Conservation (phyloP, 768 basidiomycete species). For the Kondoa subrosea region DNA sequence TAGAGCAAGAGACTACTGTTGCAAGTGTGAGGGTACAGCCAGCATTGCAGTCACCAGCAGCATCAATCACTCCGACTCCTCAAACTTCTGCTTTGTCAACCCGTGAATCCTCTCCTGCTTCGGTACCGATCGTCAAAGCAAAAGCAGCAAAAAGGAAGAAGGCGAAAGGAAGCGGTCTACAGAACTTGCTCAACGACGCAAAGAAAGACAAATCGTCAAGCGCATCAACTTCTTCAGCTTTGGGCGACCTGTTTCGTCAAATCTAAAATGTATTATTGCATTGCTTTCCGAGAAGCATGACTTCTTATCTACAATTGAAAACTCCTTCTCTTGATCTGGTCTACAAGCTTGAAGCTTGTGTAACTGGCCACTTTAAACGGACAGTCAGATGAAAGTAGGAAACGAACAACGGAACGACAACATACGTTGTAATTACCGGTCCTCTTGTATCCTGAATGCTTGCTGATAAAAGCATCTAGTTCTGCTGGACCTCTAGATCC, state of each 20-base stretch:
- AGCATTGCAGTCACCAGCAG: neutral
- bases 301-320: neutral
- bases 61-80: too few species aligned
- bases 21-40: too few species aligned
- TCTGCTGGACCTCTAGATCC: conserved; percentile 86
- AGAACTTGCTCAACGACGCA: neutral
- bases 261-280: neutral
- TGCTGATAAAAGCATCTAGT: conserved; percentile 55
- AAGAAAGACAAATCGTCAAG: neutral
- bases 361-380: conserved; percentile 15
- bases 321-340: neutral
- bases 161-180: neutral
- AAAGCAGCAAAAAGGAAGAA: neutral
- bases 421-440: neutral
- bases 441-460: conserved; percentile 38
- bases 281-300: neutral
- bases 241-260: neutral
- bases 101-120: neutral
- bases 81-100: neutral
- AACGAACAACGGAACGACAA: neutral
- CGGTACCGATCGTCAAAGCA: neutral
- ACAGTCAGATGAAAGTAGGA: neutral
- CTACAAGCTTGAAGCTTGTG: neutral
- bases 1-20: neutral
- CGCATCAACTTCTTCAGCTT: neutral